These are phyloP conservation scores for Boeremia lycopersici DNA, from an alignment of 2,329 filamentous ascomycete species.

Conservation along the genomic window DNA sequence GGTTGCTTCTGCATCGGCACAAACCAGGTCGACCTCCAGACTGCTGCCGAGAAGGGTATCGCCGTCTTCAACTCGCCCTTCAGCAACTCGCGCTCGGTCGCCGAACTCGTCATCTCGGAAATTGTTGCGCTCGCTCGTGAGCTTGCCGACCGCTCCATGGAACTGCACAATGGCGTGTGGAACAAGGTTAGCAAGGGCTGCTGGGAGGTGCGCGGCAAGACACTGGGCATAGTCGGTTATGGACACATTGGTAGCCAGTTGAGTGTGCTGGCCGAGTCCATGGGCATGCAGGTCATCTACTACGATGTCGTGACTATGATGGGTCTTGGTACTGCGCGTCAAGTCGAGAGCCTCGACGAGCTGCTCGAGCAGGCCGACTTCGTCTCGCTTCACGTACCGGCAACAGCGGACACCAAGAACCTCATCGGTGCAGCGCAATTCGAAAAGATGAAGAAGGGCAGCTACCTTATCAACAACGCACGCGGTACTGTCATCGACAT, in stretches of 20 bases:
- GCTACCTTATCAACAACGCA: constrained; percentile 95
- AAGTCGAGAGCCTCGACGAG: constrained; percentile 77
- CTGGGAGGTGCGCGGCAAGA: constrained; percentile 99
- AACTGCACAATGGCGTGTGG: constrained; percentile 94
- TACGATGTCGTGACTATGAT: constrained; percentile 95
- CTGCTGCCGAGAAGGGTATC: constrained; percentile 82
- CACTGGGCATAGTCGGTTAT: constrained; percentile 93
- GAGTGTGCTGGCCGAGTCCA: constrained; percentile 91
- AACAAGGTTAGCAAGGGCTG: constrained; percentile 97
- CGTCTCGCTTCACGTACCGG: constrained; percentile 92
- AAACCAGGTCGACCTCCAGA: constrained; percentile 89
- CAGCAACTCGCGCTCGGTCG: constrained; percentile 95
- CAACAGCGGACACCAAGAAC: constrained; percentile 88
- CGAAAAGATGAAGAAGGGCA: constrained; percentile 86
- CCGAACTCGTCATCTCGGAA: constrained; percentile 92
- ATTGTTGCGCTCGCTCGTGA: constrained; percentile 92
- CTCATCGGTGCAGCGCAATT: constrained; percentile 85
- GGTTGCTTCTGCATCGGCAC: constrained; percentile 99
- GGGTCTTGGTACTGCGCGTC: constrained; percentile 85
- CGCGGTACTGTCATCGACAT: constrained; percentile 95
- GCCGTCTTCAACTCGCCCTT: constrained; percentile 99
- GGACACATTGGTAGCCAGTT: constrained; percentile 97
- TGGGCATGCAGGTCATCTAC: constrained; percentile 98
- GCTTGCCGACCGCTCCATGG: constrained; percentile 87
- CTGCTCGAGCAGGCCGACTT: constrained; percentile 86